Evolutionary conservation across 1,139 yeast genomes (phyloP).

Genomic region (Blastobotrys capitulatus): DNA sequence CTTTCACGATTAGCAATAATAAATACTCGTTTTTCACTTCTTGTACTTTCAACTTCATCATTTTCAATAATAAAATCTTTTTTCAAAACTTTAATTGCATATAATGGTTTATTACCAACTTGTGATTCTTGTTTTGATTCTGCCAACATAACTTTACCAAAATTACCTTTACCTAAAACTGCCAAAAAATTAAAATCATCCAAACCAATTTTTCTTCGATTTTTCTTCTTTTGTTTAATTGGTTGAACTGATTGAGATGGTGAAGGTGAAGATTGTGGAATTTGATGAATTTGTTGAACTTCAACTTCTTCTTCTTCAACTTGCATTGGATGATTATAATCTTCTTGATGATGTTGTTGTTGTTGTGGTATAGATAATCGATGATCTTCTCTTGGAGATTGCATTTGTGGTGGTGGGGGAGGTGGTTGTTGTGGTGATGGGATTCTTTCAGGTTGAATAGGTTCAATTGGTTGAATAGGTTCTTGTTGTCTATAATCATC

Average conservation of each 20-base stretch:
- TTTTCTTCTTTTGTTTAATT: constrained; percentile 14
- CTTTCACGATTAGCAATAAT: constrained; percentile 81
- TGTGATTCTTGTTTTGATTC: constrained; percentile 61
- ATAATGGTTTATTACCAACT: constrained; percentile 51
- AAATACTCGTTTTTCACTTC: constrained; percentile 89
- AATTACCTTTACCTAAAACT: constrained; percentile 94
- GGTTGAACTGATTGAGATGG: neutral
- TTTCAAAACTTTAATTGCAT: constrained; percentile 93
- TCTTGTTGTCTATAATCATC: neutral
- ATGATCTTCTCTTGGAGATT: constrained; percentile 19
- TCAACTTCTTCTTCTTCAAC: constrained; percentile 1
- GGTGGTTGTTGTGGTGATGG: constrained; percentile 16
- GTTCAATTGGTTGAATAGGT: constrained; percentile 3
- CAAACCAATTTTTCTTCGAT: constrained; percentile 69
- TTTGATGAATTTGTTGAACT: neutral
- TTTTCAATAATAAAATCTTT: constrained; percentile 92
- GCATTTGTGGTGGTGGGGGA: constrained; percentile 11
- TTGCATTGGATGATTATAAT: neutral
- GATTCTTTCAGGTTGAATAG: constrained; percentile 14
- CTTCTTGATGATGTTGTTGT: neutral
- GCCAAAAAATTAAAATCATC: constrained; percentile 93
- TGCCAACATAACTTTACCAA: constrained; percentile 96
- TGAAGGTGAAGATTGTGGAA: neutral
- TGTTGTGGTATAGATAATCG: neutral
- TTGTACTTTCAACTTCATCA: constrained; percentile 92